Evolutionary conservation across 2,329 filamentous ascomycete species (phyloP), one percentile per base, ranked within the genome.

Genomic region (Trichoderma afroharzianum): DNA sequence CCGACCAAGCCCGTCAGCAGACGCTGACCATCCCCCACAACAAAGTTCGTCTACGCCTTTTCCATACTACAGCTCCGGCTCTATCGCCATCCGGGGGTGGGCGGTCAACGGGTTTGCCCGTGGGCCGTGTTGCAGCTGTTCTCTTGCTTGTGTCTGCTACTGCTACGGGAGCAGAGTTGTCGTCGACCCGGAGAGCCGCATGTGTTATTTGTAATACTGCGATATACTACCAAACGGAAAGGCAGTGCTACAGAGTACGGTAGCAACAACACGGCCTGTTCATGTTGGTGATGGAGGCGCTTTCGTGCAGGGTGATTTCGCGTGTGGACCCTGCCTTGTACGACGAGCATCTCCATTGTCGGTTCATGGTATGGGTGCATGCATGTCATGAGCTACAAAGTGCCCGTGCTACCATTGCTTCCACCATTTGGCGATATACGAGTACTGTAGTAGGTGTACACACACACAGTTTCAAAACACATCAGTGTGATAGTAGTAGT

Each of bases 1-100:
- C 57, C 55, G n/a, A 33, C 26, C n/a, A 36, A 53, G 66, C 66
- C 66, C 55, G 66, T 69, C 66, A 69, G 66, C 66, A 69, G 57
- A 36, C 57, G 66, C 66, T 62, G 66, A 69, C 66, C 33, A 36
- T 59, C 28, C 30, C 32, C 63, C 63, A 55, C 63, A 33, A 55
- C 47, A 24, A 24, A 32, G 8, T 30, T 21, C 55, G 18, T 59
- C 28, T 59, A 32, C 26, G 33, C 36, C 53, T 32, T 32, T 68
- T 68, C n/a, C 28, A 58, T 50, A 28, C 55, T 6, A 30, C 36
- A 21, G 53, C 36, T 47, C 66, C 57, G 66, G 55, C n/a, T 53
- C 30, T 47, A 43, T 39, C 39, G 55, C n/a, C 18, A 47, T 50
- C 26, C 36, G 21, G 33, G 55, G 64, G 64, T 36, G 63, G 30